These are phyloP conservation scores for Medicago arabica DNA, from an alignment of 306 rosid genomes.

Conservation along the genomic window DNA sequence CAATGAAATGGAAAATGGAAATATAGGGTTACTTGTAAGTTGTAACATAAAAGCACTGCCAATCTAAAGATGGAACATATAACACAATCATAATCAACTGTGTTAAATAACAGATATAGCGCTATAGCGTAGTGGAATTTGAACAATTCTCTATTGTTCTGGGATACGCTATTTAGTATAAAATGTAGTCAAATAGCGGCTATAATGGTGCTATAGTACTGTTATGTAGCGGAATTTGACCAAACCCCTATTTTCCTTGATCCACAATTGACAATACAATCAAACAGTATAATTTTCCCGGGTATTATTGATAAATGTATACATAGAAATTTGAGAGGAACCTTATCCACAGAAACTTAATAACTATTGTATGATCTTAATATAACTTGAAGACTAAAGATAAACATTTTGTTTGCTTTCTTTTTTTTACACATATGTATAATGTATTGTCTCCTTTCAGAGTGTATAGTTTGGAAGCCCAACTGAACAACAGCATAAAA, in stretches of 20 bases:
- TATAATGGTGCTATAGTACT: background rate
- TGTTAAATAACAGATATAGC: background rate
- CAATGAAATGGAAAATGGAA: conserved; percentile 24
- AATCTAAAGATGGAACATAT: background rate
- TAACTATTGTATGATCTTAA: background rate
- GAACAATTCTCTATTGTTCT: background rate
- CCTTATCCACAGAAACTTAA: background rate
- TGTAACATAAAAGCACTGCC: background rate
- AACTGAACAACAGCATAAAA: background rate
- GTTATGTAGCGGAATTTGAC: background rate
- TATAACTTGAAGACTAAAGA: background rate
- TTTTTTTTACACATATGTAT: background rate
- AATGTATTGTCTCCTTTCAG: background rate
- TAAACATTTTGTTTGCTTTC: too few species aligned
- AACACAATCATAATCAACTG: background rate
- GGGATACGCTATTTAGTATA: background rate
- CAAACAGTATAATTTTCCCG: background rate
- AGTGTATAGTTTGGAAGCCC: background rate
- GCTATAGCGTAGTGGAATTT: background rate
- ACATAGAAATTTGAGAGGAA: too few species aligned
- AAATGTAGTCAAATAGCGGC: background rate
- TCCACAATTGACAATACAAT: too few species aligned
- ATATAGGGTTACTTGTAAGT: background rate
- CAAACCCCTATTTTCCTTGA: too few species aligned
- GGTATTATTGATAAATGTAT: background rate